A percentile compares a stretch with the other conserved stretches of the same genome.
These are phyloP conservation scores for Alternaria burnsii DNA, from an alignment of 2,329 filamentous ascomycete species.

Conservation along the genomic window DNA sequence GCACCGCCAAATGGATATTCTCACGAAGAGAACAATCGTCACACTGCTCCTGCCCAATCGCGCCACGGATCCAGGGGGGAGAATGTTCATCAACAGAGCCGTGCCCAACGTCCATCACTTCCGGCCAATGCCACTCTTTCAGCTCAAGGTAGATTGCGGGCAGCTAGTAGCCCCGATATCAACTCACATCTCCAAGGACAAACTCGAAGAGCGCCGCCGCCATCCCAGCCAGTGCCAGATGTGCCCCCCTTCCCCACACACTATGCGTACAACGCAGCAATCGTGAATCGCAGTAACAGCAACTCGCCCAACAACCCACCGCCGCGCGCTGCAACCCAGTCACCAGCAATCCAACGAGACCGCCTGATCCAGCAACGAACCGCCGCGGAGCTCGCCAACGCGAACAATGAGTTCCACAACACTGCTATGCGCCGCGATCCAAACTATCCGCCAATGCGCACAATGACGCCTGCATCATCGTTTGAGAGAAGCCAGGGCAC, in stretches of 20 bases:
- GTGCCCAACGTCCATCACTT: conserved; percentile 80
- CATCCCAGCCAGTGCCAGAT: conserved; percentile 51
- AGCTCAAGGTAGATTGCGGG: conserved; percentile 72
- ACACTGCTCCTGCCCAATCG: conserved; percentile 87
- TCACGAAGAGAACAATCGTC: conserved; percentile 77
- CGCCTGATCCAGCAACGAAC: conserved; percentile 56
- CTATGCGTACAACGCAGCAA: conserved; percentile 65
- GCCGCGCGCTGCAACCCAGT: conserved; percentile 73
- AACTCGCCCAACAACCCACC: conserved; percentile 81
- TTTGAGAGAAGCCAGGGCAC: conserved; percentile 49
- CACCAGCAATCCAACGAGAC: conserved; percentile 72
- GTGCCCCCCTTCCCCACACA: conserved; percentile 63
- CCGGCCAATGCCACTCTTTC: conserved; percentile 68
- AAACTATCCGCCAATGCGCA: conserved; percentile 37
- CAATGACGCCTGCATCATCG: conserved; percentile 51
- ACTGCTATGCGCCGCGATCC: conserved; percentile 45
- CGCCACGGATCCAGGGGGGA: conserved; percentile 80
- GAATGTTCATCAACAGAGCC: conserved; percentile 69
- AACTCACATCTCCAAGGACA: conserved; percentile 68
- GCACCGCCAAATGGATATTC: conserved; percentile 75
- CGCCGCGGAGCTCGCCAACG: conserved; percentile 48
- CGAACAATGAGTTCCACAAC: conserved; percentile 50
- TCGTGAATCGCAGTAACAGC: conserved; percentile 79
- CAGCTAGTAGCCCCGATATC: conserved; percentile 95
- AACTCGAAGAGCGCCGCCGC: conserved; percentile 59